A percentile compares a stretch with the other conserved stretches of the same genome.
Evolutionary conservation across 441 rosid species (phyloP).

Genomic region (Pelargonium australe): DNA sequence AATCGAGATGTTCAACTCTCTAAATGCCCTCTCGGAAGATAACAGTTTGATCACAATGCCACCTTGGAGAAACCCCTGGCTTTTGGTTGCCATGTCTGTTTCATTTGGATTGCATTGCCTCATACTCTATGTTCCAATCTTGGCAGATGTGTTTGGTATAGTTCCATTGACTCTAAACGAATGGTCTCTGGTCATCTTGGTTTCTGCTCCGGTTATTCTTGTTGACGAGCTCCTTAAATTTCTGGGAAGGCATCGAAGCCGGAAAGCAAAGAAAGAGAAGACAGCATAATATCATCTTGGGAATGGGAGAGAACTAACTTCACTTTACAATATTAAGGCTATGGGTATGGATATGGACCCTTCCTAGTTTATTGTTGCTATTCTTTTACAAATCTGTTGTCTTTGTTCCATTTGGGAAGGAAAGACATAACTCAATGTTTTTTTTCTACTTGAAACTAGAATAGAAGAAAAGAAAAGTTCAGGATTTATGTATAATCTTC

Average conservation of each 20-base stretch:
- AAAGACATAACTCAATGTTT: background rate
- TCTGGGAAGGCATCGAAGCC: constrained; percentile 56
- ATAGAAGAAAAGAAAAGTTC: too few relatives aligned
- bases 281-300: constrained; percentile 18
- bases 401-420: background rate
- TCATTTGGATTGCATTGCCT: constrained; percentile 81
- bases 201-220: constrained; percentile 69
- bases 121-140: constrained; percentile 77
- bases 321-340: background rate
- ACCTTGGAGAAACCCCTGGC: constrained; percentile 90
- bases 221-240: constrained; percentile 78
- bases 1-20: constrained; percentile 97
- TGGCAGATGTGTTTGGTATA: constrained; percentile 73
- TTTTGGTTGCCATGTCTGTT: constrained; percentile 71
- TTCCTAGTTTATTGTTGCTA: background rate
- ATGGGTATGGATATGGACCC: background rate
- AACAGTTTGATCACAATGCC: constrained; percentile 77
- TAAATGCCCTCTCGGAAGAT: constrained; percentile 90
- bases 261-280: constrained; percentile 36
- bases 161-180: constrained; percentile 82
- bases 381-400: constrained; percentile 18
- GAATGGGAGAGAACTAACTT: background rate
- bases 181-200: constrained; percentile 76
- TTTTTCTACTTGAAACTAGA: background rate
- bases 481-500: too few relatives aligned